Conservation (phyloP, 2,329 filamentous ascomycete genomes). For the Penicillium sp. region DNA sequence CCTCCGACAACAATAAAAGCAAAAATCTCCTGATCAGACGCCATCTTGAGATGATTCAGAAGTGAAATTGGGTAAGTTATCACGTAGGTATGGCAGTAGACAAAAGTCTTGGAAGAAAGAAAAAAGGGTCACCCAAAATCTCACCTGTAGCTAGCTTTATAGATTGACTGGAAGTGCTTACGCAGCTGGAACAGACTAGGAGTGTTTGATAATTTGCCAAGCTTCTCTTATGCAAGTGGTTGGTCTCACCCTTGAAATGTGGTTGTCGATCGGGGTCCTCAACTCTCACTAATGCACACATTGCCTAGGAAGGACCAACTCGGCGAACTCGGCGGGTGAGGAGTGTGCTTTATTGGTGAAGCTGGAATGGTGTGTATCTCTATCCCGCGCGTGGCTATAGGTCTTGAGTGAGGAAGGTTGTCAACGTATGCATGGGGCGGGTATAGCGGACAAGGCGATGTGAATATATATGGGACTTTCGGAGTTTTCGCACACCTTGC, state of each 20-base stretch:
- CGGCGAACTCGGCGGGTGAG: background rate
- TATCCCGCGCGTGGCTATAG: background rate
- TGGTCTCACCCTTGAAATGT: background rate
- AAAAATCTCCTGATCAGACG: background rate
- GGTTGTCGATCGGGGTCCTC: too few relatives aligned
- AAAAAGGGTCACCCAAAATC: background rate
- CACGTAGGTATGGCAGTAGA: background rate
- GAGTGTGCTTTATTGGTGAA: background rate
- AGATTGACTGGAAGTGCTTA: too few relatives aligned
- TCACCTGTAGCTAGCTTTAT: background rate
- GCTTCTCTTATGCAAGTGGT: background rate
- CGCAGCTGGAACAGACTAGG: background rate
- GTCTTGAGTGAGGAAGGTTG: background rate
- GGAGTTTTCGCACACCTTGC: too few relatives aligned
- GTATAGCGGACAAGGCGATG: background rate
- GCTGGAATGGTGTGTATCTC: background rate
- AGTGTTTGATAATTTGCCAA: background rate
- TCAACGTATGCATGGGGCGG: background rate
- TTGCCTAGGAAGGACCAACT: too few relatives aligned
- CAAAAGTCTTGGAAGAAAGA: too few relatives aligned
- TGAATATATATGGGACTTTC: too few relatives aligned
- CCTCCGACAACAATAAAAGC: conserved; percentile 4
- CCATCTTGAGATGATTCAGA: background rate
- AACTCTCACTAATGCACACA: background rate
- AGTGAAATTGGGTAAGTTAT: background rate